Base-by-base conservation (phyloP, 2,329 filamentous ascomycete genomes). In the Thielaviopsis euricoi region DNA sequence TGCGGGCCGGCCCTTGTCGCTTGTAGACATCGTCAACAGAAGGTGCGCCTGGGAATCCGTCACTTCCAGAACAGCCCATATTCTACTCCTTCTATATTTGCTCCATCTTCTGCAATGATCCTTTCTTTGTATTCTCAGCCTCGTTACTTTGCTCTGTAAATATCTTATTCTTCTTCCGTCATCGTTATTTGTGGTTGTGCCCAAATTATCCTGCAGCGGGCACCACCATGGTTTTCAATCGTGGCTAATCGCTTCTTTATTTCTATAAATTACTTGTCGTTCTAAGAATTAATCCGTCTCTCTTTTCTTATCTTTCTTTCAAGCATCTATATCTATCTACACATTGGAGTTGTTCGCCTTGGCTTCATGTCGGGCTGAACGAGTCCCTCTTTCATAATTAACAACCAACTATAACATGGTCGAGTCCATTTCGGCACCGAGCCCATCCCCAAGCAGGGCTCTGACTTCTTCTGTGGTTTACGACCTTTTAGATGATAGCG, bases 401-500 rank as follows among this genome's bases (percentile, higher is more conserved):
- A n/a, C n/a, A n/a, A n/a, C n/a, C n/a, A n/a, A n/a, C n/a, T n/a
- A n/a, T n/a, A n/a, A n/a, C n/a, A 57, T 60, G 55, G 51, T 52
- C 19, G 56, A 57, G 37, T 33, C 53, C 15, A 29, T 53, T 23
- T 19, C 53, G 48, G 25, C 55, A 13, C 21, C 55, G 25, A 57
- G 43, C 46, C 48, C 58, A 53, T 51, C 43, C 22, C 55, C 55
- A 26, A 52, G 9, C 17, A 25, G 58, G 49, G 43, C 46, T 23
- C 23, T 49, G 22, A 37, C 29, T 23, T 46, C 48, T 37, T 57
- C 55, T 40, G 48, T 52, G 26, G 7, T 52, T 9, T 51, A 51
- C 43, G 29, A 57, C 23, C 23, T 50, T 52, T 26, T 15, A 17
- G 29, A 43, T 19, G 58, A 60, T 52, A 50, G 29, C 19, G 57